Conservation (phyloP, 805 yeast species). For the Kodamaea kaohsiungensis region DNA sequence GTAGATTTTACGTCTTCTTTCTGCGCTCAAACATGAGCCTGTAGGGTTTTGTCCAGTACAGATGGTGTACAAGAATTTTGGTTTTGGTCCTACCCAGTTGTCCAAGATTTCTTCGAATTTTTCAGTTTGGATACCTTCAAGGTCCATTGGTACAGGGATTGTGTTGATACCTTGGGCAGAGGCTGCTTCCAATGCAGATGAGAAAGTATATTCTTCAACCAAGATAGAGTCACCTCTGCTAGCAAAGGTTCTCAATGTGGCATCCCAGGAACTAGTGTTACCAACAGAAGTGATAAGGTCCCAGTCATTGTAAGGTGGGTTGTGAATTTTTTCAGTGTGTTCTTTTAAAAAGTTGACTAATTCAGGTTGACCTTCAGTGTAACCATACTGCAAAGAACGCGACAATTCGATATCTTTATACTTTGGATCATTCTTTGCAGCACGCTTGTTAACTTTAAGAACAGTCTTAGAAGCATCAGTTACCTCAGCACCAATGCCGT, state of each 20-base stretch:
- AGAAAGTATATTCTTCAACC: conserved; percentile 79
- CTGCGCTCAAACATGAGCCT: conserved; percentile 76
- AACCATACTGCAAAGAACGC: conserved; percentile 90
- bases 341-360: conserved; percentile 66
- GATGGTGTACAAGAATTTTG: conserved; percentile 85
- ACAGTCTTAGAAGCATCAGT: conserved; percentile 42
- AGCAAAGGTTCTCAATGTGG: conserved; percentile 74
- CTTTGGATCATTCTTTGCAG: conserved; percentile 20
- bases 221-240: conserved; percentile 80
- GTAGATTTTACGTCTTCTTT: conserved; percentile 78
- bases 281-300: conserved; percentile 71
- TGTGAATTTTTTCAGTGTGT: conserved; percentile 62
- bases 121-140: conserved; percentile 74
- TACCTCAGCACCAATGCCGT: conserved; percentile 73
- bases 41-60: conserved; percentile 99
- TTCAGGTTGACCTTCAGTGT: conserved; percentile 78
- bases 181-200: conserved; percentile 83
- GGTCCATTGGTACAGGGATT: conserved; percentile 78
- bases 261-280: conserved; percentile 89
- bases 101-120: conserved; percentile 60
- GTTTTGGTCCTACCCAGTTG: conserved; percentile 74
- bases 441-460: conserved; percentile 42
- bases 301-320: conserved; percentile 62
- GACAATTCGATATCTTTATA: conserved; percentile 66
- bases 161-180: conserved; percentile 67